A percentile compares a stretch with the other conserved stretches of the same genome.
Evolutionary conservation across 495 filamentous ascomycete species (phyloP).

Genomic region (Cairneyella variabilis): DNA sequence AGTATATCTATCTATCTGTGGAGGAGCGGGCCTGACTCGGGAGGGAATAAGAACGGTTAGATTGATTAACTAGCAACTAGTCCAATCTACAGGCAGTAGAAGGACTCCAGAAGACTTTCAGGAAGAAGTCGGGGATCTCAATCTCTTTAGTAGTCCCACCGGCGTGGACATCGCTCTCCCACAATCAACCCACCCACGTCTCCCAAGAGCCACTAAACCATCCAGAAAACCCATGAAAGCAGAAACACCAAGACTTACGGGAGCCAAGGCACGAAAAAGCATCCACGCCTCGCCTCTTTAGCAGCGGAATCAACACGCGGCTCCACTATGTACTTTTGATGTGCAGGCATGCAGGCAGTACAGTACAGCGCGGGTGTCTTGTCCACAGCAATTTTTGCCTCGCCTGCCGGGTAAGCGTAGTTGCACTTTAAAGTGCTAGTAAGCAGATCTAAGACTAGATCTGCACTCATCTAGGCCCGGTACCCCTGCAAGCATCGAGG

Average conservation of each 20-base stretch:
- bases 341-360: no score
- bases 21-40: background rate
- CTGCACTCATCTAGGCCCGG: background rate
- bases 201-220: background rate
- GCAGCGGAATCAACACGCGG: conserved; percentile 10
- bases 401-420: background rate
- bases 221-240: background rate
- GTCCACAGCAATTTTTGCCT: background rate
- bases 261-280: conserved; percentile 1
- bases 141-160: conserved; percentile 11
- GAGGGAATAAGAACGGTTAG: background rate
- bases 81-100: background rate
- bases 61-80: background rate
- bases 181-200: conserved; percentile 1
- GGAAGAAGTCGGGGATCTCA: conserved; percentile 12
- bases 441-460: conserved; percentile 1
- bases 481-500: background rate
- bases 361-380: no score
- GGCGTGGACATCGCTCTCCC: background rate
- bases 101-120: background rate
- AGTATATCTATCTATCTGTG: background rate
- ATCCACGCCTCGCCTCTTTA: background rate
- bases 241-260: background rate
- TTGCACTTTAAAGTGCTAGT: background rate
- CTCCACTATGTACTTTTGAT: background rate